Conservation (phyloP, 441 rosid genomes). For the Aleurites moluccanus region DNA sequence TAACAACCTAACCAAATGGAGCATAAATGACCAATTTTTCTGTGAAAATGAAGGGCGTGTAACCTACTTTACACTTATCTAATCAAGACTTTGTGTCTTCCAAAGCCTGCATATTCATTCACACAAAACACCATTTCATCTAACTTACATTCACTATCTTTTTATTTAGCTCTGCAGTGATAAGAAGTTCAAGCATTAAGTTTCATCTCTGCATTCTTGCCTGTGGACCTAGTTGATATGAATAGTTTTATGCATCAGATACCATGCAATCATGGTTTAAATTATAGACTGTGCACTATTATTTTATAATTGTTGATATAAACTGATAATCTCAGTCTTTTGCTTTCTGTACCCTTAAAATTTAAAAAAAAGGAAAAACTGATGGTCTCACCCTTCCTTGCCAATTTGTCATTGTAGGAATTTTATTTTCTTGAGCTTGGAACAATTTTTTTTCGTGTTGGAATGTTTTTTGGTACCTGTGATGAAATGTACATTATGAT, state of each 20-base stretch:
- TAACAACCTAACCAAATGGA: background rate
- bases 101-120: background rate
- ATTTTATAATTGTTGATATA: background rate
- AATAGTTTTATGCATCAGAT: background rate
- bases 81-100: background rate
- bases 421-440: constrained; percentile 1
- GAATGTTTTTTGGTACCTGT: background rate
- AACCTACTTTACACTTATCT: background rate
- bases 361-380: background rate
- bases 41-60: background rate
- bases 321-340: background rate
- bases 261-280: background rate
- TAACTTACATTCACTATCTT: background rate
- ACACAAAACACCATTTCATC: background rate
- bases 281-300: background rate
- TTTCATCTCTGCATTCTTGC: too few relatives aligned
- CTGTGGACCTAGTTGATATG: too few relatives aligned
- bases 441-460: background rate
- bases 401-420: background rate
- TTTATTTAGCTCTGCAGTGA: too few relatives aligned
- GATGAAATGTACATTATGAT: background rate
- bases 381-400: background rate
- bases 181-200: too few relatives aligned
- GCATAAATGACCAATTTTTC: background rate
- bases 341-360: background rate